Percentiles rank a stretch among this genome's conserved stretches.
Evolutionary conservation across 805 yeast species (phyloP).

Genomic region (Dipodascopsis uninucleata): DNA sequence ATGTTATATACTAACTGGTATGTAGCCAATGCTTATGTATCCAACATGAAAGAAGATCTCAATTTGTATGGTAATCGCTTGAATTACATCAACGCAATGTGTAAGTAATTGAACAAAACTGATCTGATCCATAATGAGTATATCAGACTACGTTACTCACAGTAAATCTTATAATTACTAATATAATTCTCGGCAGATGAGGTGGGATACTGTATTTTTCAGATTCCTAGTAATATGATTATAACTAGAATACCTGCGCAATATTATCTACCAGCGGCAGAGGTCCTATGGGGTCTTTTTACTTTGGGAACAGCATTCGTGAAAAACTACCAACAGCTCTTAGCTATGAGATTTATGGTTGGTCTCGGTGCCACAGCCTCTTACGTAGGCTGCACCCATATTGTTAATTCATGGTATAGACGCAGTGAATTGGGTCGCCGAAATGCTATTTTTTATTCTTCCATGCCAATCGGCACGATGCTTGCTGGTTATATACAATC

Average conservation of each 20-base stretch:
- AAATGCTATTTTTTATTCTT: constrained; percentile 34
- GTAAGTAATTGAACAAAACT: too few relatives aligned
- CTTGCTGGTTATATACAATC: constrained; percentile 50
- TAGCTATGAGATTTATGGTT: constrained; percentile 48
- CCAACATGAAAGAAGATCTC: constrained; percentile 43
- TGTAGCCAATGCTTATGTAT: constrained; percentile 45
- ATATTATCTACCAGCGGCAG: constrained; percentile 26
- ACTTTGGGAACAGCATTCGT: constrained; percentile 28
- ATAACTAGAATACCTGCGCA: constrained; percentile 34
- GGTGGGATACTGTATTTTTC: constrained; percentile 47
- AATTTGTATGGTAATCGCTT: constrained; percentile 58
- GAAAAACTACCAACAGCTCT: constrained; percentile 38
- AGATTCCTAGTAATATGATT: constrained; percentile 13
- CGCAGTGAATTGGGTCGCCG: constrained; percentile 42
- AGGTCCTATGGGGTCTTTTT: constrained; percentile 44
- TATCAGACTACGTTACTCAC: constrained; percentile 44
- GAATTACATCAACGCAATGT: constrained; percentile 33
- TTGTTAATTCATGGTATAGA: constrained; percentile 41
- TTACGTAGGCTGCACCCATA: constrained; percentile 41
- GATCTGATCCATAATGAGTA: constrained; percentile 43
- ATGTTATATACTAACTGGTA: too few relatives aligned
- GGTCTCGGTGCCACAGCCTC: constrained; percentile 48
- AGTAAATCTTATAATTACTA: constrained; percentile 15
- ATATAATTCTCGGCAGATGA: too few relatives aligned
- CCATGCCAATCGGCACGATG: constrained; percentile 35